phyloP scores from a whole-genome alignment of 495 filamentous ascomycete genomes.

The Xylaria venustula region DNA sequence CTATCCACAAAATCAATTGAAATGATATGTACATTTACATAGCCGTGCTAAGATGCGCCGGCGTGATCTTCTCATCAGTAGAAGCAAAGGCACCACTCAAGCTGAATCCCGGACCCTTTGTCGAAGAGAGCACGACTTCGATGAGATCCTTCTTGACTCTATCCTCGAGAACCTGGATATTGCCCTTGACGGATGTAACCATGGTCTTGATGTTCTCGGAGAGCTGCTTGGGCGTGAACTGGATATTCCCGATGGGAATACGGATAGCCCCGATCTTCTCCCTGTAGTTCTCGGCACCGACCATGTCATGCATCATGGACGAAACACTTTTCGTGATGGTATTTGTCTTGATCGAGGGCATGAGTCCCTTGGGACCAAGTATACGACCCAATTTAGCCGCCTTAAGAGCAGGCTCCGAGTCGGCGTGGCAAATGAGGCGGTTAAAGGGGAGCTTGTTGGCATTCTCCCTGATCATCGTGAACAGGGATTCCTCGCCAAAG shows the following conservation, averaged over 20 bases:
- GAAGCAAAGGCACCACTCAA: slow-evolving; percentile 74
- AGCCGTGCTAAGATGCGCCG: slow-evolving; percentile 50
- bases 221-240: slow-evolving; percentile 83
- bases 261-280: slow-evolving; percentile 82
- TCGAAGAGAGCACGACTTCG: slow-evolving; percentile 94
- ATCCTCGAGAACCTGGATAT: slow-evolving; percentile 67
- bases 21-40: slow-evolving; percentile 38
- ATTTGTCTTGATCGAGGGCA: slow-evolving; percentile 84
- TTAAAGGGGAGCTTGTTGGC: slow-evolving; percentile 72
- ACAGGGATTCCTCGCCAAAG: slow-evolving; percentile 82
- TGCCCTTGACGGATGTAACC: slow-evolving; percentile 72
- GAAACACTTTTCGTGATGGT: slow-evolving; percentile 82
- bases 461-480: slow-evolving; percentile 67
- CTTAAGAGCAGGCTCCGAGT: slow-evolving; percentile 68
- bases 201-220: slow-evolving; percentile 80
- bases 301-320: slow-evolving; percentile 67
- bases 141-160: slow-evolving; percentile 75
- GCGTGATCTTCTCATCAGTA: slow-evolving; percentile 52
- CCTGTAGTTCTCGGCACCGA: slow-evolving; percentile 81
- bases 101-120: slow-evolving; percentile 79
- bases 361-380: slow-evolving; percentile 83
- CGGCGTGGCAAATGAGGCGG: slow-evolving; percentile 79
- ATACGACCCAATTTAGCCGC: slow-evolving; percentile 76
- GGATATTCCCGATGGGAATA: slow-evolving; percentile 86
- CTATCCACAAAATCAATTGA: slow-evolving; percentile 32